Conservation (phyloP, 139 green algal genomes). For the Coccomyxa sp. region DNA sequence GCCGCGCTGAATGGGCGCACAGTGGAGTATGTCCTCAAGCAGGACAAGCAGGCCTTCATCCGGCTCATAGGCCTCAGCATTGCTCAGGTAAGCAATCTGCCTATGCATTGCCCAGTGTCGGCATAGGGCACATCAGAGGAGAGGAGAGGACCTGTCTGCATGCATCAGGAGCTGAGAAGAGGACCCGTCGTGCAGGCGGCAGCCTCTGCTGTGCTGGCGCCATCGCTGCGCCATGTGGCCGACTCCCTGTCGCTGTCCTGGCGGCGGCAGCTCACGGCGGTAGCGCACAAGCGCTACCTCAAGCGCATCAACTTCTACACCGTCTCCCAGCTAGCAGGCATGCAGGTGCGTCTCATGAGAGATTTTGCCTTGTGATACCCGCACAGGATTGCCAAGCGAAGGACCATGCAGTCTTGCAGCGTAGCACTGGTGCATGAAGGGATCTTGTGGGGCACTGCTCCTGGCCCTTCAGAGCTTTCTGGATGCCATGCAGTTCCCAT, state of each 20-base stretch:
- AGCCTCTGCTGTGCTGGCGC: conserved; percentile 63
- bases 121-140: too few relatives aligned
- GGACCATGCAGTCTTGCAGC: too few relatives aligned
- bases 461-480: too few relatives aligned
- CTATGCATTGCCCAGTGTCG: too few relatives aligned
- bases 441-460: too few relatives aligned
- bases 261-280: conserved; percentile 45
- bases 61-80: conserved; percentile 43
- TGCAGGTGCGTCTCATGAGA: conserved; percentile 13
- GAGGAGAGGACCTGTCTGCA: too few relatives aligned
- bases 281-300: conserved; percentile 51
- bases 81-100: conserved; percentile 8
- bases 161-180: too few relatives aligned
- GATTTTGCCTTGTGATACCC: too few relatives aligned
- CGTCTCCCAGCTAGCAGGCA: conserved; percentile 40
- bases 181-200: conserved; percentile 32
- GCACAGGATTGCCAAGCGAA: too few relatives aligned
- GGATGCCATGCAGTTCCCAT: too few relatives aligned
- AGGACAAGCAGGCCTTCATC: conserved; percentile 51
- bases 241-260: conserved; percentile 63
- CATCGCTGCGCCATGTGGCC: conserved; percentile 53
- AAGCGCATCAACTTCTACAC: conserved; percentile 53
- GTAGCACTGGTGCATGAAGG: too few relatives aligned
- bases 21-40: conserved; percentile 65
- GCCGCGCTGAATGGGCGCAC: conserved; percentile 62